Percentiles rank a stretch among this genome's conserved stretches.
Evolutionary conservation across 768 basidiomycete genomes (phyloP).

Genomic region (Wakefieldia striispora): DNA sequence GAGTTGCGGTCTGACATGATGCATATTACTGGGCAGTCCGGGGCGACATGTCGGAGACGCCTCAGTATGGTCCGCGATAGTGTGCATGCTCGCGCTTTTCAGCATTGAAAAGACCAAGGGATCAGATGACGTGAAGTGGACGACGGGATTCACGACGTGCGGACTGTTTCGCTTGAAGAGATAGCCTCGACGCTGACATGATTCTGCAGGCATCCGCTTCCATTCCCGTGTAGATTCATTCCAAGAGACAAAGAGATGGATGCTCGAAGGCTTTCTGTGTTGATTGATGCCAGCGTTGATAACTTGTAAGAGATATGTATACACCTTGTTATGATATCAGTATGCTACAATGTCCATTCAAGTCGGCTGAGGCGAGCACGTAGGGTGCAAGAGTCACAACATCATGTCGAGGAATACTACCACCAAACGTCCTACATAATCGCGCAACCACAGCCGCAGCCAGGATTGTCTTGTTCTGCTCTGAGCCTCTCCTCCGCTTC

Average conservation of each 20-base stretch:
- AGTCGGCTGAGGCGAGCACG: too few relatives aligned
- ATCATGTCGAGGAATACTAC: too few relatives aligned
- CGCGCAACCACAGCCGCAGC: conserved; percentile 19
- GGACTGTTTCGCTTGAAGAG: background rate
- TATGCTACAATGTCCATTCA: too few relatives aligned
- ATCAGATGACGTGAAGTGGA: conserved; percentile 17
- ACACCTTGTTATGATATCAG: too few relatives aligned
- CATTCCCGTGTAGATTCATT: conserved; percentile 15
- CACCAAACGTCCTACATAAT: conserved; percentile 19
- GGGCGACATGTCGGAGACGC: conserved; percentile 25
- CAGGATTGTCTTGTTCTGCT: background rate
- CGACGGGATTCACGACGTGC: conserved; percentile 10
- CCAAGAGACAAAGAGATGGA: conserved; percentile 17
- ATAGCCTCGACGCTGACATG: background rate
- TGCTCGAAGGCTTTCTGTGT: conserved; percentile 4
- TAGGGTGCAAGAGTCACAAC: too few relatives aligned
- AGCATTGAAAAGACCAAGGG: conserved; percentile 17
- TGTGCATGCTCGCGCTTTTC: conserved; percentile 15
- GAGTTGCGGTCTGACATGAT: background rate
- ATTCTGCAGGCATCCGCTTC: conserved; percentile 10
- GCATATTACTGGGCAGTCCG: conserved; percentile 3
- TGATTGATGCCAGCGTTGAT: conserved; percentile 5
- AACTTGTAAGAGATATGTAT: too few relatives aligned
- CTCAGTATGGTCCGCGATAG: conserved; percentile 22
- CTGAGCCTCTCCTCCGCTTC: too few relatives aligned